A percentile compares a stretch with the other conserved stretches of the same genome.
phyloP scores from a whole-genome alignment of 495 filamentous ascomycete species.

The Penicillium roqueforti region DNA sequence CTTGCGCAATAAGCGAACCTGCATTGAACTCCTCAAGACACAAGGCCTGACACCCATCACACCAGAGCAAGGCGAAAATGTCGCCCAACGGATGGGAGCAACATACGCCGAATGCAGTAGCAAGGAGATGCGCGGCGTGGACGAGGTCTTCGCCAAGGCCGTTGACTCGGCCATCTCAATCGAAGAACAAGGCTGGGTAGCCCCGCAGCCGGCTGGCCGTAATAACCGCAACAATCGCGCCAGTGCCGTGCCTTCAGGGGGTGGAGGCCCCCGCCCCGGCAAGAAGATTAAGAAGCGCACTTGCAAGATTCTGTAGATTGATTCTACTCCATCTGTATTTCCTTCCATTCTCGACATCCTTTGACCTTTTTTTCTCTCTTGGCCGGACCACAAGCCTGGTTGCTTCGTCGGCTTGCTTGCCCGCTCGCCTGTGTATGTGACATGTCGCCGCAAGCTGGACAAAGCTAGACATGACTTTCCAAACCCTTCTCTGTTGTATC shows the following conservation, averaged over 20 bases:
- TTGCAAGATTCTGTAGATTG: constrained; percentile 64
- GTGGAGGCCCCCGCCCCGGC: constrained; percentile 21
- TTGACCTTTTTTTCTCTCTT: constrained; percentile 20
- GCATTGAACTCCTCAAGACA: constrained; percentile 96
- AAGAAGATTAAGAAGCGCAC: constrained; percentile 62
- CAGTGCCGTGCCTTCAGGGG: constrained; percentile 28
- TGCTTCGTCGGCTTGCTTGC: constrained; percentile 35
- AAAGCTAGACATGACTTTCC: constrained; percentile 27
- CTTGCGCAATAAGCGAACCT: constrained; percentile 86
- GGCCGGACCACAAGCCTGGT: constrained; percentile 38
- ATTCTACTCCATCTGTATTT: neutral
- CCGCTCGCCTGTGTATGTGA: constrained; percentile 21
- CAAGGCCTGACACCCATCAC: constrained; percentile 95
- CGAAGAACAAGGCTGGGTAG: constrained; percentile 38
- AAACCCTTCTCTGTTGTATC: constrained; percentile 18
- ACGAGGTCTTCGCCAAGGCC: constrained; percentile 88
- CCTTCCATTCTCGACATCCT: constrained; percentile 16
- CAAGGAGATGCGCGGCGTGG: constrained; percentile 93
- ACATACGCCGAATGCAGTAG: constrained; percentile 96
- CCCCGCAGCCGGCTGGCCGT: constrained; percentile 21
- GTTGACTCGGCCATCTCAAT: constrained; percentile 73
- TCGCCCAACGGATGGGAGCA: constrained; percentile 89
- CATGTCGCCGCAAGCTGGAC: constrained; percentile 28
- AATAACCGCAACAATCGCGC: constrained; percentile 14
- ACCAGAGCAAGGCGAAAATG: constrained; percentile 77